phyloP scores from a whole-genome alignment of 208 protist species.

The Acanthamoeba castellanii region DNA sequence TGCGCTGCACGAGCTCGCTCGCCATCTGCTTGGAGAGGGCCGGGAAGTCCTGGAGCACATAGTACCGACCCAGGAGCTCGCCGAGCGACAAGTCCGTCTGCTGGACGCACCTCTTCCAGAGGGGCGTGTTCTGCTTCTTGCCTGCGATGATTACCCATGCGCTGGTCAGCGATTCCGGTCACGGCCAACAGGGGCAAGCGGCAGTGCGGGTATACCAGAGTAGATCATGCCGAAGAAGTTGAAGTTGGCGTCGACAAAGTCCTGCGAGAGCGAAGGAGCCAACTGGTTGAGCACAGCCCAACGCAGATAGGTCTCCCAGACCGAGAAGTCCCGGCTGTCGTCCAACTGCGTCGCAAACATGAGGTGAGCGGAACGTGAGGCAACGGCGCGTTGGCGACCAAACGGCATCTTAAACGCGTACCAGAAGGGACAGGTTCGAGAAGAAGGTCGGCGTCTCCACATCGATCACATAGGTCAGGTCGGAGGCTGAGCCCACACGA shows the following conservation, averaged over 20 bases:
- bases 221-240: constrained; percentile 60
- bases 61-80: constrained; percentile 51
- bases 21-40: neutral
- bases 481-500: neutral
- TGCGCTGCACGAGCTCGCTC: constrained; percentile 28
- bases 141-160: neutral
- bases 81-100: constrained; percentile 40
- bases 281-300: constrained; percentile 24
- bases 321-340: neutral
- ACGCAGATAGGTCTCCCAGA: constrained; percentile 39
- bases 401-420: neutral
- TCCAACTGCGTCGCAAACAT: neutral
- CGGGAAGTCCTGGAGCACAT: constrained; percentile 29
- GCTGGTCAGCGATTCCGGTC: neutral
- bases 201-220: neutral
- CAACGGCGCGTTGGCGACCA: neutral
- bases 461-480: neutral
- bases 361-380: neutral
- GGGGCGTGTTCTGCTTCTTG: constrained; percentile 31
- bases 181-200: neutral
- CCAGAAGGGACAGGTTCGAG: constrained; percentile 11
- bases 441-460: constrained; percentile 45
- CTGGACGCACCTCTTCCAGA: constrained; percentile 67
- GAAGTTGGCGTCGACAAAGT: constrained; percentile 46
- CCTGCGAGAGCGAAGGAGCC: neutral